A percentile compares a stretch with the other conserved stretches of the same genome.
phyloP scores from a whole-genome alignment of 129 eudicot species.

The Chrysanthemum seticuspe region DNA sequence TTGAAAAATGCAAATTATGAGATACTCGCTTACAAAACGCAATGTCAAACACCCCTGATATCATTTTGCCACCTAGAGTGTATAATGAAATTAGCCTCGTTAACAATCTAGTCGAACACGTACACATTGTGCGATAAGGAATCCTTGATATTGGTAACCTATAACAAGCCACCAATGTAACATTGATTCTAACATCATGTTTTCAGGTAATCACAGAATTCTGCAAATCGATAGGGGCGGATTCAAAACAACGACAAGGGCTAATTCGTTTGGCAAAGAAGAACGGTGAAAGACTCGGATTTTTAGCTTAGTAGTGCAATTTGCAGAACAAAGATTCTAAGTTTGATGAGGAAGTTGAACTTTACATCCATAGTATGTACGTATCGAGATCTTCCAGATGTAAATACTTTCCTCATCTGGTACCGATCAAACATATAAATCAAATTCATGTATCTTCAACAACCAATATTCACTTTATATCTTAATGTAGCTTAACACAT shows the following conservation, averaged over 20 bases:
- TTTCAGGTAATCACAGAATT: constrained; percentile 89
- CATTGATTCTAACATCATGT: neutral
- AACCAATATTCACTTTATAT: constrained; percentile 23
- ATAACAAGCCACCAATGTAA: neutral
- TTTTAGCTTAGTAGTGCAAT: constrained; percentile 58
- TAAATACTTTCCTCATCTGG: constrained; percentile 40
- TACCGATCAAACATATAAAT: constrained; percentile 26
- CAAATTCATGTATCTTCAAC: constrained; percentile 27
- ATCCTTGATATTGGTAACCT: neutral
- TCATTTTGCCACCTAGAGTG: neutral
- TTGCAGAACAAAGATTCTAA: constrained; percentile 15
- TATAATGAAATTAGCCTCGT: neutral
- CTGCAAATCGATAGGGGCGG: constrained; percentile 98
- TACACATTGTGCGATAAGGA: neutral
- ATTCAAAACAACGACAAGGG: constrained; percentile 92
- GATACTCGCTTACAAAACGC: neutral
- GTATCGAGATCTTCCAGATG: constrained; percentile 38
- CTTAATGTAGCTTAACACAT: constrained; percentile 20
- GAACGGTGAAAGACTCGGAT: constrained; percentile 91
- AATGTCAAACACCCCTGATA: neutral
- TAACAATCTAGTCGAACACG: neutral
- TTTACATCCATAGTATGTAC: constrained; percentile 26
- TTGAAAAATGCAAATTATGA: too few species aligned
- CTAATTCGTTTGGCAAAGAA: constrained; percentile 93
- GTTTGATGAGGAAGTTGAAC: constrained; percentile 31